A percentile compares a stretch with the other conserved stretches of the same genome.
phyloP scores from a whole-genome alignment of 108 stramenopile species.

The Skeletonema costatum region DNA sequence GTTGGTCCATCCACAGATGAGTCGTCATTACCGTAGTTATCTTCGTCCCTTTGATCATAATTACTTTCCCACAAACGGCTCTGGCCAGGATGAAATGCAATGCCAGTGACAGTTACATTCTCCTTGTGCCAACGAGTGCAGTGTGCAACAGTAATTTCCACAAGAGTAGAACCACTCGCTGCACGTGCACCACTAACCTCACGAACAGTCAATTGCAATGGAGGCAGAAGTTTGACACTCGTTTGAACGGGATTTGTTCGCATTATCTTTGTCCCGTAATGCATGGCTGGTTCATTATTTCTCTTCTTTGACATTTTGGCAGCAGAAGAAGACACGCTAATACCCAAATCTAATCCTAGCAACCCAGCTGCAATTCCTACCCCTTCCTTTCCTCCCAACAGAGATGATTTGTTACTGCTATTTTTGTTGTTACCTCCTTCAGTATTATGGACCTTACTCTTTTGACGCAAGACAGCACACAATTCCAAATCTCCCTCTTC shows the following conservation, averaged over 20 bases:
- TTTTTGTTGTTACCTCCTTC: background rate
- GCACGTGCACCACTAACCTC: constrained; percentile 50
- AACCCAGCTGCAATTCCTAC: constrained; percentile 20
- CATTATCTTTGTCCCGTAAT: constrained; percentile 30
- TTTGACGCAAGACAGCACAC: constrained; percentile 24
- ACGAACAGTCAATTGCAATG: constrained; percentile 30
- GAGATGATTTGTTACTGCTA: background rate
- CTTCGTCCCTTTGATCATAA: background rate
- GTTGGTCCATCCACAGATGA: background rate
- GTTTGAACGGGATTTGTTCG: constrained; percentile 28
- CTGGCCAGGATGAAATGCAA: constrained; percentile 86
- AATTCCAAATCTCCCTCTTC: constrained; percentile 33
- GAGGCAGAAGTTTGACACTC: constrained; percentile 27
- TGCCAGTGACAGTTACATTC: constrained; percentile 69
- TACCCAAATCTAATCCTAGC: constrained; percentile 26
- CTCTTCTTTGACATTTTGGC: background rate
- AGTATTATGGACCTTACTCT: constrained; percentile 4
- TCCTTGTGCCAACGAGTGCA: constrained; percentile 67
- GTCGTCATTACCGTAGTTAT: background rate
- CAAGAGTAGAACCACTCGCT: constrained; percentile 64
- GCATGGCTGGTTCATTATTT: constrained; percentile 24
- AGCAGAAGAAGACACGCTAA: constrained; percentile 12
- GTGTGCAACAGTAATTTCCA: constrained; percentile 74
- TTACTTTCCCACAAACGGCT: constrained; percentile 43
- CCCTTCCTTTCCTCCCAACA: constrained; percentile 3